These are phyloP conservation scores for Salinomyces thailandicus DNA, from an alignment of 2,329 filamentous ascomycete species.

Conservation along the genomic window DNA sequence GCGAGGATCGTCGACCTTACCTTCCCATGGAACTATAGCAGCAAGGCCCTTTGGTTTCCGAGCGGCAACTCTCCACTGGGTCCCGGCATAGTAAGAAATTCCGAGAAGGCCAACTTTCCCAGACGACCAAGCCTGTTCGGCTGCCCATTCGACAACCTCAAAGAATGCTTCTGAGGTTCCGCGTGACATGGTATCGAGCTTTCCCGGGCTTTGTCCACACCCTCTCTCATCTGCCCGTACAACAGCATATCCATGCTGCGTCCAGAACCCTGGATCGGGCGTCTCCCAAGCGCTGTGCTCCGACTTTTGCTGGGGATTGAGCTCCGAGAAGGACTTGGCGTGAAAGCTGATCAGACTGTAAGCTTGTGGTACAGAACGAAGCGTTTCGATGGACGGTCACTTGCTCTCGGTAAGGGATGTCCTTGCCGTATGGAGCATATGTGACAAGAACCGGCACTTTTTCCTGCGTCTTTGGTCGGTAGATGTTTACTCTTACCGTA, in stretches of 20 bases:
- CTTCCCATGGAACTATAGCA: constrained; percentile 38
- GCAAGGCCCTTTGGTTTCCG: constrained; percentile 32
- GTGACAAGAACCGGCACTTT: constrained; percentile 54
- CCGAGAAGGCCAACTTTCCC: constrained; percentile 35
- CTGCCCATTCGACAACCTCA: constrained; percentile 34
- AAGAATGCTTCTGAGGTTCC: constrained; percentile 36
- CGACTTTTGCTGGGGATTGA: constrained; percentile 29
- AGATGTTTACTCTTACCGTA: constrained; percentile 26
- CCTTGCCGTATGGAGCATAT: constrained; percentile 65
- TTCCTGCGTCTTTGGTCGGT: constrained; percentile 23
- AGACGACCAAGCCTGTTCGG: constrained; percentile 35
- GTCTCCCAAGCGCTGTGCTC: constrained; percentile 38
- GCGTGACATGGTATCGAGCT: constrained; percentile 31
- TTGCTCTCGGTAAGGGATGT: constrained; percentile 52
- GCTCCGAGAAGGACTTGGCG: constrained; percentile 37
- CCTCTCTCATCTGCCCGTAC: constrained; percentile 25
- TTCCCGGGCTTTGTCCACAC: constrained; percentile 25
- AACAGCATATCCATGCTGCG: constrained; percentile 24
- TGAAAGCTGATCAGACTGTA: constrained; percentile 33
- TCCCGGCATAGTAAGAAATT: constrained; percentile 33
- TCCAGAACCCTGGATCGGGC: constrained; percentile 31
- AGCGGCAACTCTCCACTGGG: constrained; percentile 32
- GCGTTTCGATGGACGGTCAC: constrained; percentile 12
- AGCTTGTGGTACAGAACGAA: background rate
- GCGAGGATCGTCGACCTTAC: constrained; percentile 35